These are phyloP conservation scores for Globisporangium splendens DNA, from an alignment of 352 stramenopile species.

Conservation along the genomic window DNA sequence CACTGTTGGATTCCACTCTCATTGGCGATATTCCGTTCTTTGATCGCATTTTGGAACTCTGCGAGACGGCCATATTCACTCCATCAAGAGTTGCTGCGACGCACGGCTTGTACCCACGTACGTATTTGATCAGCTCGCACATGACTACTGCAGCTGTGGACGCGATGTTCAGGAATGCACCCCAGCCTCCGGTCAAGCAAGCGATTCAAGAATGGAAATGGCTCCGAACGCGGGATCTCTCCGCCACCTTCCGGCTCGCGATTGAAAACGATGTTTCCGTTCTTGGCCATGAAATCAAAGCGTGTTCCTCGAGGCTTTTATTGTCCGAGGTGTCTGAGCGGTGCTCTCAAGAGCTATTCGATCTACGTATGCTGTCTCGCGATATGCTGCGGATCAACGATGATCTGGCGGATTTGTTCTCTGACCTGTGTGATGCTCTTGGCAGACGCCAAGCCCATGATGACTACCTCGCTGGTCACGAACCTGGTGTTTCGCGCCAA, in stretches of 20 bases:
- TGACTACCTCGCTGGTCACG: constrained; percentile 7
- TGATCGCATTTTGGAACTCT: constrained; percentile 22
- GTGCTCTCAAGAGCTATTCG: constrained; percentile 20
- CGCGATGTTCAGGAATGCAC: constrained; percentile 15
- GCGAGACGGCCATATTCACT: constrained; percentile 26
- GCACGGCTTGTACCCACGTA: constrained; percentile 19
- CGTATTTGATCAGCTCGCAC: constrained; percentile 25
- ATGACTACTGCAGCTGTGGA: constrained; percentile 21
- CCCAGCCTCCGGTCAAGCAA: constrained; percentile 2
- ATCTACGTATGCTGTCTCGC: constrained; percentile 26
- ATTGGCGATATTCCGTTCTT: constrained; percentile 18
- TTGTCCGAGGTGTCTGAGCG: constrained; percentile 16
- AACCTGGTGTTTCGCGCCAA: constrained; percentile 13
- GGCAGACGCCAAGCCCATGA: constrained; percentile 17
- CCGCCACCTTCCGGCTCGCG: constrained; percentile 17
- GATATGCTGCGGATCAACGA: constrained; percentile 31
- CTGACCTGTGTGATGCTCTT: constrained; percentile 24
- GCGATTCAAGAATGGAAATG: constrained; percentile 20
- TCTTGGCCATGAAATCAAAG: constrained; percentile 8
- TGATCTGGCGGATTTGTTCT: constrained; percentile 26
- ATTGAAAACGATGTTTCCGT: constrained; percentile 21
- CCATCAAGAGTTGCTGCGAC: constrained; percentile 19
- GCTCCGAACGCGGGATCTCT: constrained; percentile 23
- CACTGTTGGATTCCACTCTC: constrained; percentile 14
- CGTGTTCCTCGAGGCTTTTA: constrained; percentile 15